Conservation (phyloP, 768 basidiomycete genomes). For the Suillus bovinus region DNA sequence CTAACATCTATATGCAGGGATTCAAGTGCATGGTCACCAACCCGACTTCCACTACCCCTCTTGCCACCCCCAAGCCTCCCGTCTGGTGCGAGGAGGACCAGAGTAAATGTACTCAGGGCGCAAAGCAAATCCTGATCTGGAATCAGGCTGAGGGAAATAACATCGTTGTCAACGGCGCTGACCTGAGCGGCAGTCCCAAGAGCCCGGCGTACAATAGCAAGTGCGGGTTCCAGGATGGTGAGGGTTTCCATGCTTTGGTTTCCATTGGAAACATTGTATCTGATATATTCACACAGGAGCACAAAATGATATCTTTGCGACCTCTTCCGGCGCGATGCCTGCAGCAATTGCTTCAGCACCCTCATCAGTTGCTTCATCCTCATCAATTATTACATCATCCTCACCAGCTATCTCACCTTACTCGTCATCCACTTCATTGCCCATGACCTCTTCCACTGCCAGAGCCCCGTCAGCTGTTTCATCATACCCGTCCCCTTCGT, state of each 20-base stretch:
- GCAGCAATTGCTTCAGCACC: neutral
- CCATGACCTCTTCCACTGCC: neutral
- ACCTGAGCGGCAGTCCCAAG: slow-evolving; percentile 39
- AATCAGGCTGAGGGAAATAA: slow-evolving; percentile 51
- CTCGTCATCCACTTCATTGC: neutral
- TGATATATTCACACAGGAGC: slow-evolving; percentile 7
- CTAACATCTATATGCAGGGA: slow-evolving; percentile 51
- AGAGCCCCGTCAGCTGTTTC: neutral
- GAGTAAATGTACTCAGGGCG: slow-evolving; percentile 43
- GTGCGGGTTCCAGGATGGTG: slow-evolving; percentile 49
- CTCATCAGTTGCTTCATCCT: neutral
- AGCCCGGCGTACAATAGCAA: slow-evolving; percentile 52
- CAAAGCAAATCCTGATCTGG: slow-evolving; percentile 60
- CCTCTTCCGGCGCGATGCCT: neutral
- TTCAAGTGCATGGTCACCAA: slow-evolving; percentile 52
- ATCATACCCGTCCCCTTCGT: neutral
- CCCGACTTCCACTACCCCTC: slow-evolving; percentile 38
- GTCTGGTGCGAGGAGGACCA: slow-evolving; percentile 54
- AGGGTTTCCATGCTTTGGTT: slow-evolving; percentile 13
- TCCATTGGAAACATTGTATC: neutral
- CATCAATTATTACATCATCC: neutral
- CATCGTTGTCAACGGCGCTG: slow-evolving; percentile 42
- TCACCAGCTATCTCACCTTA: neutral
- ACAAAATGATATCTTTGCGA: slow-evolving; percentile 16
- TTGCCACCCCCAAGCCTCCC: slow-evolving; percentile 45